Evolutionary conservation across 2,329 filamentous ascomycete genomes (phyloP).

Genomic region (Pseudogymnoascus sp.): DNA sequence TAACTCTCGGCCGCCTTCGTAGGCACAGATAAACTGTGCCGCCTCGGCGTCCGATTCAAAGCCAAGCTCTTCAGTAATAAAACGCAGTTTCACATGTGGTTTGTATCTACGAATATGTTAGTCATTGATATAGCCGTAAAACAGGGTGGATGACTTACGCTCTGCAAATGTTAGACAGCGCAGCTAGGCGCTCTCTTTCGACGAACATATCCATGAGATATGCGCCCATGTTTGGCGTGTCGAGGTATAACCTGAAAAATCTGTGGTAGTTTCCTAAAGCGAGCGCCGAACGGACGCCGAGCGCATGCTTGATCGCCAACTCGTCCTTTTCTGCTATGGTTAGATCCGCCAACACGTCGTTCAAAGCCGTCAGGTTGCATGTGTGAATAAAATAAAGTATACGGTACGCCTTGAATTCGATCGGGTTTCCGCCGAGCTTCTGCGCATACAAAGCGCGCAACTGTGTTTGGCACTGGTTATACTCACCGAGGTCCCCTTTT

Average conservation of each 20-base stretch:
- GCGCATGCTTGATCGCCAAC: constrained; percentile 76
- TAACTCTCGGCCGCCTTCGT: constrained; percentile 61
- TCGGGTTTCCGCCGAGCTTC: constrained; percentile 78
- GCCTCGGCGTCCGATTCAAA: constrained; percentile 91
- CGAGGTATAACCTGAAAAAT: constrained; percentile 93
- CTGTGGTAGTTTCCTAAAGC: constrained; percentile 94
- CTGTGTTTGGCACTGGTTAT: constrained; percentile 99
- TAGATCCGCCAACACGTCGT: constrained; percentile 98
- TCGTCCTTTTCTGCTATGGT: constrained; percentile 91
- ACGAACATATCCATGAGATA: constrained; percentile 99
- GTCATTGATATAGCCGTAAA: constrained; percentile 22
- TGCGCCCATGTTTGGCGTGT: constrained; percentile 92
- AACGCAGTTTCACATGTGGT: constrained; percentile 78
- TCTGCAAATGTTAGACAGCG: constrained; percentile 88
- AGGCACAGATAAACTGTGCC: constrained; percentile 79
- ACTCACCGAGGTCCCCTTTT: constrained; percentile 99
- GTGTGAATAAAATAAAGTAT: constrained; percentile 99
- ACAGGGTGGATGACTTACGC: constrained; percentile 57
- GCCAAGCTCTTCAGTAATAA: constrained; percentile 90
- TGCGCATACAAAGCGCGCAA: constrained; percentile 83
- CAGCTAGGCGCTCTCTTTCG: constrained; percentile 81
- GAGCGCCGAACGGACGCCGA: constrained; percentile 83
- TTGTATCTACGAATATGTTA: constrained; percentile 69
- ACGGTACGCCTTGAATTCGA: constrained; percentile 98
- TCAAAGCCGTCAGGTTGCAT: constrained; percentile 95